Percentiles rank a stretch among this genome's conserved stretches.
Evolutionary conservation across 192 early-diverging fungal genomes (phyloP).

Genomic region (Mortierella hygrophila): DNA sequence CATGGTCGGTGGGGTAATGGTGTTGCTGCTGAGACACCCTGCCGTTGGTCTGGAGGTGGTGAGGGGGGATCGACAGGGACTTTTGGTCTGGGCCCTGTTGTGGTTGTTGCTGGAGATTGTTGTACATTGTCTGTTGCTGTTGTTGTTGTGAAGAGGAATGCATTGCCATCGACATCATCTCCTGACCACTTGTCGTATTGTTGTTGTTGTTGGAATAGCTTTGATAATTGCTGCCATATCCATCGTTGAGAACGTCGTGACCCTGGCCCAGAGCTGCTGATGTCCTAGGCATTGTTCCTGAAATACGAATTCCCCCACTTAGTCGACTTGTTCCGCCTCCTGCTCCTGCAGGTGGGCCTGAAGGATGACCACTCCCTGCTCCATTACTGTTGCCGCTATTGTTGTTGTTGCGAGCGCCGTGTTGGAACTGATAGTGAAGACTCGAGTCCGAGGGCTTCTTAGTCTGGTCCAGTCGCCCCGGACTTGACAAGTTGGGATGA

Average conservation of each 20-base stretch:
- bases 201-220: conserved; percentile 14
- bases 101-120: background rate
- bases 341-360: background rate
- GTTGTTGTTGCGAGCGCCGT: background rate
- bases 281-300: conserved; percentile 19
- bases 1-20: conserved; percentile 4
- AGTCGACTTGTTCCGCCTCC: background rate
- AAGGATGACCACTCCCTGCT: background rate
- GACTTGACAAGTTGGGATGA: conserved; percentile 47
- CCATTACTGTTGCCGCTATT: background rate
- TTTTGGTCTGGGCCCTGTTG: background rate
- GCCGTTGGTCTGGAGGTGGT: background rate
- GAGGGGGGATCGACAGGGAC: background rate
- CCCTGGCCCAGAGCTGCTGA: background rate
- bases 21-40: conserved; percentile 14
- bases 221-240: background rate
- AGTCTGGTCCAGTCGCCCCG: conserved; percentile 38
- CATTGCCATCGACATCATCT: background rate
- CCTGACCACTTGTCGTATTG: background rate
- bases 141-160: background rate
- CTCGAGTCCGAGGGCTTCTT: conserved; percentile 39
- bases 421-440: conserved; percentile 32
- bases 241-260: background rate
- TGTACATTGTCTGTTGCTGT: conserved; percentile 2
- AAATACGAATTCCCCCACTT: background rate